Evolutionary conservation across 2,329 filamentous ascomycete genomes (phyloP), one percentile per base, ranked within the genome.

Genomic region (Aspergillus terreus): DNA sequence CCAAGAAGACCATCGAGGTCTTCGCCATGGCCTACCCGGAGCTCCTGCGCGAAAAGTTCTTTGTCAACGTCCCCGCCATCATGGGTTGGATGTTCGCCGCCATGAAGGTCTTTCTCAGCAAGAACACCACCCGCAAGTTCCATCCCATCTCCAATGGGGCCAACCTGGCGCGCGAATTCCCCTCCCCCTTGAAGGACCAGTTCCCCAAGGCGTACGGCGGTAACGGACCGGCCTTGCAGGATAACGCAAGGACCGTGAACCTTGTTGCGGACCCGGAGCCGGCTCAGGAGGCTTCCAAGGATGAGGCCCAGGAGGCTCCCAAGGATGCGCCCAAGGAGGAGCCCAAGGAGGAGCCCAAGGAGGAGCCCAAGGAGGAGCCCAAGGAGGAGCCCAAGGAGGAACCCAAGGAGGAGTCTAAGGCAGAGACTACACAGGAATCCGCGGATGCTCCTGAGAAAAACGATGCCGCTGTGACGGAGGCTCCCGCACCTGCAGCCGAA

Each of bases 21-120:
- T 90, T 96, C 69, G 82, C 85, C 47, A 84, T 82, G 60, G 88
- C 88, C 59, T 96, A 96, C 74, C 92, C 92, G 0, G 92, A 96
- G 76, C 83, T 95, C 9, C 80, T 96, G 45, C 84, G 83, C 62
- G 83, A 92, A 75, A 96, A 96, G 78, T 96, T 92, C 80, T 96
- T 96, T 68, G 88, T 96, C 74, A 96, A 96, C 64, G 90, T 96
- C 5, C 92, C 92, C 0, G 73, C 85, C 50, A 79, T 96, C 63
- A 96, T 96, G 92, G 88, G 90, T 51, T 96, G 92, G 79, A 82
- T 91, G 67, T 91, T 88, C 69, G 76, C 78, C 17, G 80, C 86
- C 49, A 86, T 91, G 76, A 91, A 90, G 76, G 72, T 89, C 15
- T 86, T 92, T 68, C 76, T 91, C 41, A 83, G 85, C 27, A 78